Base-by-base conservation (phyloP, 306 rosid species). In the Quercus mongolica region DNA sequence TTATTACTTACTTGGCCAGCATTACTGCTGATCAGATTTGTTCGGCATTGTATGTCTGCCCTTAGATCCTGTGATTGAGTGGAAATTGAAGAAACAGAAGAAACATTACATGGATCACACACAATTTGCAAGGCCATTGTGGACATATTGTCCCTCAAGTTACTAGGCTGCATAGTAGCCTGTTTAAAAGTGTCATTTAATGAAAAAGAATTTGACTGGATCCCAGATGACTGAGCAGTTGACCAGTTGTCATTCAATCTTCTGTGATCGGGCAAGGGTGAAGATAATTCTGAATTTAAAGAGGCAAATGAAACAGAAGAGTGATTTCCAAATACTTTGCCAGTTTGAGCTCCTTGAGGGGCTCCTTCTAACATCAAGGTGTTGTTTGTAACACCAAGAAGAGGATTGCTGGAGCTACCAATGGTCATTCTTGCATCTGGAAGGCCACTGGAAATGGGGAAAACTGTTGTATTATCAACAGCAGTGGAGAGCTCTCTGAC, bases 171-270 rank as follows among this genome's bases (percentile, higher is more conserved):
- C 73, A 85, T 25, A 68, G 84, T 70, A 65, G 82, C 58, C 76
- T 82, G 89, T 73, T 84, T 83, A 73, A 86, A 83, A 68, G 86
- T 74, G 65, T 87, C 89, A 19, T 52, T 73, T 19, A 86, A 67
- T 71, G 87, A 84, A 75, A 83, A 85, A 63, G 91, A 76, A 79
- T 82, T 89, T 41, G 91, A 69, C 71, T 68, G 86, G 85, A 91
- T 77, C 73, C 82, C 79, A 76, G 96, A 87, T 74, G 92, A 74
- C 81, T 84, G 97, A 78, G 82, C 87, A 28, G 72, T 89, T 57
- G 92, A 65, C 97, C 97, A 94, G 81, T 79, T 81, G 63, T 82
- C 89, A 79, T 57, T 73, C 77, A 83, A 83, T 74, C 93, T 79
- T 59, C 89, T 84, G 74, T 81, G 89, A 85, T 89, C 93, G 68